These are phyloP conservation scores for Talaromyces sp. DNA, from an alignment of 2,329 filamentous ascomycete genomes.

Conservation along the genomic window DNA sequence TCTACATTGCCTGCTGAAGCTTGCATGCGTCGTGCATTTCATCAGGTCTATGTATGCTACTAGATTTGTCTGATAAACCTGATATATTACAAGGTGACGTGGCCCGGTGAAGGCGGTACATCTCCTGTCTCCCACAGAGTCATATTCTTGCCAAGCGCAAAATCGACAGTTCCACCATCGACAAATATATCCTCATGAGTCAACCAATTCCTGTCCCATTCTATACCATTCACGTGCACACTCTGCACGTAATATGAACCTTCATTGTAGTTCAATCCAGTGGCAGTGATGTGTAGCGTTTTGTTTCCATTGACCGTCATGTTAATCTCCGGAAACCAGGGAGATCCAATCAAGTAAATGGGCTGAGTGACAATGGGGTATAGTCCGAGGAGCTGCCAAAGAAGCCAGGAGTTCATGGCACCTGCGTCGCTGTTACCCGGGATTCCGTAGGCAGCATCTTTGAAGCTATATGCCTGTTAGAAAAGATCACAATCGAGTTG, in stretches of 20 bases:
- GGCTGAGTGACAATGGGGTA: conserved; percentile 49
- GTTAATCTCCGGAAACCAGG: conserved; percentile 43
- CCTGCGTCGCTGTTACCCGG: conserved; percentile 67
- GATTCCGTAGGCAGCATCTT: conserved; percentile 52
- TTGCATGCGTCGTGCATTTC: background rate
- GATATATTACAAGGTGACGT: conserved; percentile 24
- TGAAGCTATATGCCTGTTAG: conserved; percentile 43
- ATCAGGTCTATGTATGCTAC: background rate
- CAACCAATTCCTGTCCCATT: conserved; percentile 55
- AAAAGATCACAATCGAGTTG: background rate
- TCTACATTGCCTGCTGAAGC: background rate
- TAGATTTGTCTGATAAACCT: background rate
- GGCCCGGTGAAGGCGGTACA: conserved; percentile 50
- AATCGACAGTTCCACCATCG: conserved; percentile 48
- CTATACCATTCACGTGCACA: conserved; percentile 51
- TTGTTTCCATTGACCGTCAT: conserved; percentile 31
- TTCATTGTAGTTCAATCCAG: conserved; percentile 35
- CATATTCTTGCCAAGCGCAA: conserved; percentile 39
- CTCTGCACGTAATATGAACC: conserved; percentile 51
- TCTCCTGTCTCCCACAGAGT: conserved; percentile 48
- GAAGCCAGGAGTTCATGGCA: conserved; percentile 49
- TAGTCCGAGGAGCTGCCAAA: conserved; percentile 50
- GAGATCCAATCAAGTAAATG: conserved; percentile 46
- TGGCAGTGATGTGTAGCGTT: conserved; percentile 47
- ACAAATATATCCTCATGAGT: conserved; percentile 47